phyloP scores from a whole-genome alignment of 1,139 yeast genomes.

The Yamadazyma spencermartinsiae region DNA sequence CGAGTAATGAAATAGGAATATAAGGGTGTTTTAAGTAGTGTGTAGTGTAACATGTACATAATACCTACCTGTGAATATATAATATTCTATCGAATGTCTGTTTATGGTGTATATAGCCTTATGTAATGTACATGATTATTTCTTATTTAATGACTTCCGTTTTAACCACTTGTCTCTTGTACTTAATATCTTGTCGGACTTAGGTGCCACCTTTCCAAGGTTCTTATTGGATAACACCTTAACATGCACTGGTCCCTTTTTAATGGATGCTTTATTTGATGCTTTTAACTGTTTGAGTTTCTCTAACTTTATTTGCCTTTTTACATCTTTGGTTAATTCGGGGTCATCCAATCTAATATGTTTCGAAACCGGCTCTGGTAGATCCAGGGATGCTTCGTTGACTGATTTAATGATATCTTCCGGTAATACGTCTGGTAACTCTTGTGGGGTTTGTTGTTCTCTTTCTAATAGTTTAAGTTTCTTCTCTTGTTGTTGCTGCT shows the following conservation, averaged over 20 bases:
- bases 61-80: too few species aligned
- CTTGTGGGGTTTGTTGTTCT: constrained; percentile 43
- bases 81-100: neutral
- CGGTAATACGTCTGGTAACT: constrained; percentile 52
- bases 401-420: constrained; percentile 40
- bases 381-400: constrained; percentile 12
- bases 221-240: constrained; percentile 35
- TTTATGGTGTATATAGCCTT: constrained; percentile 1
- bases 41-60: too few species aligned
- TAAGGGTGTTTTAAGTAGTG: too few species aligned
- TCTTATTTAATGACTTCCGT: constrained; percentile 50
- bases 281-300: constrained; percentile 45
- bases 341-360: constrained; percentile 41
- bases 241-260: constrained; percentile 60
- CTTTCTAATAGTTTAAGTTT: constrained; percentile 21
- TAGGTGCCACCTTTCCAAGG: constrained; percentile 41
- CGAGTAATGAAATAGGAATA: neutral
- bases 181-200: constrained; percentile 42
- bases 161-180: constrained; percentile 60
- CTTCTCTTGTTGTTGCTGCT: constrained; percentile 48
- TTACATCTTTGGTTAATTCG: constrained; percentile 25
- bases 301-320: constrained; percentile 34
- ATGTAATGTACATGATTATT: constrained; percentile 16
- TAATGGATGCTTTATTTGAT: constrained; percentile 35
- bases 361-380: constrained; percentile 20